Percentiles rank a stretch among this genome's conserved stretches.
Conservation (phyloP, 2,329 filamentous ascomycete species). For the Colletotrichum sidae region DNA sequence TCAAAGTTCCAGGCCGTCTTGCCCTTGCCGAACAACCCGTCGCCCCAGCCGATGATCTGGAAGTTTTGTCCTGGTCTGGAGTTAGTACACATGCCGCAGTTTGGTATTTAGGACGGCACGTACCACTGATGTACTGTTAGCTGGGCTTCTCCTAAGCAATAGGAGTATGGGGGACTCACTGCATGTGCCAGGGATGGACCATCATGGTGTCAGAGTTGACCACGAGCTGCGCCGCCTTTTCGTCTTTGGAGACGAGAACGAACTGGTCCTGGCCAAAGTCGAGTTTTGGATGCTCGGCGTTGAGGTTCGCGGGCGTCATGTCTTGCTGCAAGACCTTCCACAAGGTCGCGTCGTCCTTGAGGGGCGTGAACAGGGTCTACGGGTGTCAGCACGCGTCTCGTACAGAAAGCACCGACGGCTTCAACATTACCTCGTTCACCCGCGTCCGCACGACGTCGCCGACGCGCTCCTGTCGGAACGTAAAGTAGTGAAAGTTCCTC, state of each 20-base stretch:
- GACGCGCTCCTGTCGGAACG: constrained; percentile 26
- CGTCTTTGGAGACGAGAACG: constrained; percentile 36
- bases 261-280: constrained; percentile 36
- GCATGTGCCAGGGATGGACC: constrained; percentile 41
- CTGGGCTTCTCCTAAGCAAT: too few species aligned
- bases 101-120: not conserved
- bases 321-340: constrained; percentile 31
- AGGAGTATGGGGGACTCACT: constrained; percentile 19
- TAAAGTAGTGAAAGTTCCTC: constrained; percentile 35
- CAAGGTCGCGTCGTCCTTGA: constrained; percentile 33
- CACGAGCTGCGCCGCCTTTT: constrained; percentile 40
- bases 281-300: constrained; percentile 23
- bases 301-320: constrained; percentile 26
- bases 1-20: constrained; percentile 41
- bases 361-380: constrained; percentile 37
- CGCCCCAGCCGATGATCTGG: constrained; percentile 55
- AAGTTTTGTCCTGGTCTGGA: constrained; percentile 61
- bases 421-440: constrained; percentile 21
- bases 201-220: constrained; percentile 41
- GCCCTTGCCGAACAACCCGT: constrained; percentile 46
- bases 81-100: not conserved
- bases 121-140: constrained; percentile 29
- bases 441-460: constrained; percentile 28
- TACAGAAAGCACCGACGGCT: not conserved
- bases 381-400: not conserved